These are phyloP conservation scores for Rasamsonia emersonii DNA, from an alignment of 2,329 filamentous ascomycete genomes.

Conservation along the genomic window DNA sequence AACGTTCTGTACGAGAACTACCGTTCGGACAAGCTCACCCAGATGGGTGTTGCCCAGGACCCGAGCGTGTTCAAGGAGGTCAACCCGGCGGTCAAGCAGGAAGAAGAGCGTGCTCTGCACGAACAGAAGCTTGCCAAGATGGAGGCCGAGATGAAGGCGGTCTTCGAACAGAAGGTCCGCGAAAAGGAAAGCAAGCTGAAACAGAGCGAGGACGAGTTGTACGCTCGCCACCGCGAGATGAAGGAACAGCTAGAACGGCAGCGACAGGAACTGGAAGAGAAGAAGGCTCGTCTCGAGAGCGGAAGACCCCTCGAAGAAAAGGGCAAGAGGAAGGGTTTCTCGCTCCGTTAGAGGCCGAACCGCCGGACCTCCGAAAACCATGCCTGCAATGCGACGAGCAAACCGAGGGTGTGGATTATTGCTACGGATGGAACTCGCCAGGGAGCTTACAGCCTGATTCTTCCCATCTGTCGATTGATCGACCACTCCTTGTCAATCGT, in stretches of 20 bases:
- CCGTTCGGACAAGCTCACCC: slow-evolving; percentile 96
- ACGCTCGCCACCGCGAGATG: slow-evolving; percentile 97
- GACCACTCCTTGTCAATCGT: slow-evolving; percentile 8
- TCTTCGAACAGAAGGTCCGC: slow-evolving; percentile 99
- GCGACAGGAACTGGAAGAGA: slow-evolving; percentile 91
- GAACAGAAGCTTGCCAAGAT: slow-evolving; percentile 99
- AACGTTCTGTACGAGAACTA: slow-evolving; percentile 99
- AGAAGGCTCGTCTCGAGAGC: slow-evolving; percentile 92
- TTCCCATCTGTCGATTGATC: slow-evolving; percentile 9
- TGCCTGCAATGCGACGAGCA: slow-evolving; percentile 8
- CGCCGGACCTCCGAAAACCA: slow-evolving; percentile 7
- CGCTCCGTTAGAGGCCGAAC: slow-evolving; percentile 63
- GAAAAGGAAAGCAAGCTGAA: slow-evolving; percentile 99
- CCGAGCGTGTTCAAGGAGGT: slow-evolving; percentile 99
- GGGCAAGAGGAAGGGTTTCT: slow-evolving; percentile 98
- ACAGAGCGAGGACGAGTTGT: slow-evolving; percentile 98
- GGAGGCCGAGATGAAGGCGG: slow-evolving; percentile 99
- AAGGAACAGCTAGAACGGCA: slow-evolving; percentile 98
- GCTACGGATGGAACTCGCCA: slow-evolving; percentile 6
- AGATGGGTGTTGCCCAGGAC: slow-evolving; percentile 97
- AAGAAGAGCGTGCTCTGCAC: slow-evolving; percentile 95
- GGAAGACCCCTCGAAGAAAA: slow-evolving; percentile 95
- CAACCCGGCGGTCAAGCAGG: slow-evolving; percentile 99
- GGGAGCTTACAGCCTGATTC: slow-evolving; percentile 7
- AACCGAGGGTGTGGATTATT: slow-evolving; percentile 10